These are phyloP conservation scores for Boletus sp. DNA, from an alignment of 1,284 basidiomycete species.

Conservation along the genomic window DNA sequence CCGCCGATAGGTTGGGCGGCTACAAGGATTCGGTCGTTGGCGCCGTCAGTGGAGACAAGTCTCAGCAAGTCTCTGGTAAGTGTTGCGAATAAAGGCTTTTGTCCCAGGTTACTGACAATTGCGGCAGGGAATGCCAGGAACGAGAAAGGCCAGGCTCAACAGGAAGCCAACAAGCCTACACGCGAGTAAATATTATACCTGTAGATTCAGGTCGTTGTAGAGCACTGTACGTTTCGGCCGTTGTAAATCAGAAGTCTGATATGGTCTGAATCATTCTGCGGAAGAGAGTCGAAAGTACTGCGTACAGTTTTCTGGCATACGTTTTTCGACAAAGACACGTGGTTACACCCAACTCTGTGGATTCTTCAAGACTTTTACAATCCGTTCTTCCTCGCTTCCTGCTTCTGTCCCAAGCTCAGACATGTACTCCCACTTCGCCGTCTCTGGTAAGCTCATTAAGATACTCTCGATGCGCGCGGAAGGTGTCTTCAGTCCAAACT, in stretches of 20 bases:
- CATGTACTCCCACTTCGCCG: slow-evolving; percentile 94
- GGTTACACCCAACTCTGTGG: slow-evolving; percentile 66
- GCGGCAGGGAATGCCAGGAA: slow-evolving; percentile 51
- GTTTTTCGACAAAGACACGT: no score
- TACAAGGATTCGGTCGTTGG: slow-evolving; percentile 69
- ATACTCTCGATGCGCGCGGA: slow-evolving; percentile 93
- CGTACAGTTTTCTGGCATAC: not conserved
- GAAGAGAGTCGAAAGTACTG: not conserved
- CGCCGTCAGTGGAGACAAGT: slow-evolving; percentile 62
- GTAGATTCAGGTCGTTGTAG: not conserved
- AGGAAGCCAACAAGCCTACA: slow-evolving; percentile 47
- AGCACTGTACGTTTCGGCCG: not conserved
- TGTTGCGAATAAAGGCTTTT: not conserved
- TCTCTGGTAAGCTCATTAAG: slow-evolving; percentile 89
- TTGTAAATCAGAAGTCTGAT: not conserved
- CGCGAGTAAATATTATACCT: not conserved
- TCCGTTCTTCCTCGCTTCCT: slow-evolving; percentile 64
- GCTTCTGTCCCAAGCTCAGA: slow-evolving; percentile 69
- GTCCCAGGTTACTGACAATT: not conserved
- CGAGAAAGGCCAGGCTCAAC: slow-evolving; percentile 60
- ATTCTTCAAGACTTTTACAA: slow-evolving; percentile 38
- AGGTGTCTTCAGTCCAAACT: slow-evolving; percentile 88
- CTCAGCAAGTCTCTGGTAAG: slow-evolving; percentile 57
- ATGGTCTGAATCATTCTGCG: not conserved
- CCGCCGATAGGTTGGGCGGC: slow-evolving; percentile 56